These are phyloP conservation scores for Leccinum arenicola DNA, from an alignment of 768 basidiomycete species.

Conservation along the genomic window DNA sequence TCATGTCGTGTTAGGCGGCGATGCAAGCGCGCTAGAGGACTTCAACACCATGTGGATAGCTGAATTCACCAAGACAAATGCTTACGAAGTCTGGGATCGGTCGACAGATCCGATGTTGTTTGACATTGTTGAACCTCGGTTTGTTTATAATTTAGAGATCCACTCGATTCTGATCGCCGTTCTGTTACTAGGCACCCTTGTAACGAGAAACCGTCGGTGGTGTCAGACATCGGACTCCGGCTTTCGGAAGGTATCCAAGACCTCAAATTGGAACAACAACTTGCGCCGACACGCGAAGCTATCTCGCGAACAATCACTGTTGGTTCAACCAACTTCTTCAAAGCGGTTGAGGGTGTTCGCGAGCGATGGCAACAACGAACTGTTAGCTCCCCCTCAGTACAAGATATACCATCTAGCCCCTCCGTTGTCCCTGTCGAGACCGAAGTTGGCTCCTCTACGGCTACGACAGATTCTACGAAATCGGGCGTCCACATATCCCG, in stretches of 20 bases:
- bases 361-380: conserved; percentile 62
- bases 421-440: conserved; percentile 28
- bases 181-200: conserved; percentile 75
- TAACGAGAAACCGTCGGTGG: conserved; percentile 83
- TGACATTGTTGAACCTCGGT: conserved; percentile 94
- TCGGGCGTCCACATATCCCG: conserved; percentile 10
- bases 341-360: conserved; percentile 85
- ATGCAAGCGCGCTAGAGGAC: conserved; percentile 62
- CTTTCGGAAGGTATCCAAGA: conserved; percentile 94
- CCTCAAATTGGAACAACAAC: conserved; percentile 86
- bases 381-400: conserved; percentile 22
- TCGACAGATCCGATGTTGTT: conserved; percentile 91
- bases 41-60: conserved; percentile 88
- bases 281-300: conserved; percentile 91
- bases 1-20: conserved; percentile 43
- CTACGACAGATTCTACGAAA: conserved; percentile 16
- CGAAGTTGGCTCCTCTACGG: conserved; percentile 20
- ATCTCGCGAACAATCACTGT: conserved; percentile 71
- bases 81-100: conserved; percentile 86
- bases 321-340: conserved; percentile 81
- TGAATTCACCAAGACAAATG: conserved; percentile 85
- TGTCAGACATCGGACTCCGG: conserved; percentile 88
- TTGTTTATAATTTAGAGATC: conserved; percentile 4
- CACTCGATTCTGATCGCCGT: conserved; percentile 1
- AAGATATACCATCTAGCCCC: conserved; percentile 20